Evolutionary conservation across 148 eudicot genomes (phyloP).

Genomic region (Cornus kousa): DNA sequence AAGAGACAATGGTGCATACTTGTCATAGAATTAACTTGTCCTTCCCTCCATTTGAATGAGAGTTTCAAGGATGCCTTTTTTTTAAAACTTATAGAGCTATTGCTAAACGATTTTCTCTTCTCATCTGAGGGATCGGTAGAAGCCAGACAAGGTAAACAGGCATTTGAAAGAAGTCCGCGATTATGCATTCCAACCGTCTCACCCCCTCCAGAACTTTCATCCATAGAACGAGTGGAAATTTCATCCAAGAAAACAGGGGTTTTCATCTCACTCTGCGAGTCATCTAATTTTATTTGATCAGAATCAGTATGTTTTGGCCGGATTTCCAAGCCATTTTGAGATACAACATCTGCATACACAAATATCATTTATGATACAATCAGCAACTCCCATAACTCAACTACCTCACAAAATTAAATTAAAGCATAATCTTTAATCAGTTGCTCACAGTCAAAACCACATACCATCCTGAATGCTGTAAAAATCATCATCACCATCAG

Average conservation of each 20-base stretch:
- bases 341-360: slow-evolving; percentile 47
- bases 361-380: slow-evolving; percentile 5
- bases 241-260: slow-evolving; percentile 31
- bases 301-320: slow-evolving; percentile 5
- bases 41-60: slow-evolving; percentile 73
- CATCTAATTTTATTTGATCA: slow-evolving; percentile 30
- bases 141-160: slow-evolving; percentile 70
- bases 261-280: slow-evolving; percentile 35
- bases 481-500: slow-evolving; percentile 75
- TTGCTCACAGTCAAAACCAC: background rate
- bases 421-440: background rate
- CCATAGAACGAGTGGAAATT: slow-evolving; percentile 34
- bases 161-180: slow-evolving; percentile 43
- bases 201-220: slow-evolving; percentile 29
- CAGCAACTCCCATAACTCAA: background rate
- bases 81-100: slow-evolving; percentile 56
- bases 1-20: slow-evolving; percentile 30
- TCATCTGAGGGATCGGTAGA: slow-evolving; percentile 37
- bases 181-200: slow-evolving; percentile 28
- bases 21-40: slow-evolving; percentile 39
- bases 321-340: slow-evolving; percentile 46
- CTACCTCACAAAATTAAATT: background rate
- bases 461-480: slow-evolving; percentile 75
- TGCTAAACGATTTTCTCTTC: slow-evolving; percentile 53
- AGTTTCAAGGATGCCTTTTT: slow-evolving; percentile 44